Evolutionary conservation across 495 filamentous ascomycete species (phyloP).

Genomic region (Pyrenula massariospora): DNA sequence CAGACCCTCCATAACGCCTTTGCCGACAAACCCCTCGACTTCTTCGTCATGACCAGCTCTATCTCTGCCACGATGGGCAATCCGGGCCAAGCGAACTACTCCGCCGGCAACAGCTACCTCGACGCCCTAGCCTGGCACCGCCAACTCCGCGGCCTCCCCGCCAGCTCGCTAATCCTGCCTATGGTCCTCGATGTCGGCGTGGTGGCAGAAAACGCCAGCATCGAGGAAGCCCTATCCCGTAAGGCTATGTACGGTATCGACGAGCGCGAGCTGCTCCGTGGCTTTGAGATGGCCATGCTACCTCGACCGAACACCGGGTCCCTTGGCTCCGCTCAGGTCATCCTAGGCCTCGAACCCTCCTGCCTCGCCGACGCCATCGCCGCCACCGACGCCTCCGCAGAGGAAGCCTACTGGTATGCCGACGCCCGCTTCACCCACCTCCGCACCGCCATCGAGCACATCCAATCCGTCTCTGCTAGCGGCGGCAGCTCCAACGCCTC

Average conservation of each 20-base stretch:
- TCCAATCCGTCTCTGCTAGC: slow-evolving; percentile 11
- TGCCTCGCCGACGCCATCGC: slow-evolving; percentile 4
- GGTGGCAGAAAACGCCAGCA: slow-evolving; percentile 20
- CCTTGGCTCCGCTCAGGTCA: slow-evolving; percentile 5
- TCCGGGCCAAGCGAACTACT: slow-evolving; percentile 6
- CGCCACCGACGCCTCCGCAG: slow-evolving; percentile 13
- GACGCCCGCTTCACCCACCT: slow-evolving; percentile 13
- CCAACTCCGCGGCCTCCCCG: background rate
- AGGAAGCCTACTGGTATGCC: slow-evolving; percentile 1
- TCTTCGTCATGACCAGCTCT: slow-evolving; percentile 10
- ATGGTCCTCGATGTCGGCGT: slow-evolving; percentile 16
- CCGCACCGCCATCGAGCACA: slow-evolving; percentile 1
- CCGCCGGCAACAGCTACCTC: slow-evolving; percentile 9
- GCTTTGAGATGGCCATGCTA: slow-evolving; percentile 11
- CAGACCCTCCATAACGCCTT: slow-evolving; percentile 5
- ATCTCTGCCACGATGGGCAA: slow-evolving; percentile 4
- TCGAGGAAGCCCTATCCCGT: slow-evolving; percentile 17
- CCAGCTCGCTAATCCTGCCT: slow-evolving; percentile 8
- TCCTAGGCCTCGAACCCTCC: slow-evolving; percentile 12
- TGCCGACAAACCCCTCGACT: background rate
- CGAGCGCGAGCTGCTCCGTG: slow-evolving; percentile 22
- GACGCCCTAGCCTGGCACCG: slow-evolving; percentile 14
- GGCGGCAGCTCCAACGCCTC: slow-evolving; percentile 4
- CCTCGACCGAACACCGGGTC: background rate
- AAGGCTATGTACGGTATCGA: slow-evolving; percentile 16